A percentile compares a stretch with the other conserved stretches of the same genome.
Evolutionary conservation across 1,284 basidiomycete species (phyloP).

Genomic region (Apiotrichum laibachii): DNA sequence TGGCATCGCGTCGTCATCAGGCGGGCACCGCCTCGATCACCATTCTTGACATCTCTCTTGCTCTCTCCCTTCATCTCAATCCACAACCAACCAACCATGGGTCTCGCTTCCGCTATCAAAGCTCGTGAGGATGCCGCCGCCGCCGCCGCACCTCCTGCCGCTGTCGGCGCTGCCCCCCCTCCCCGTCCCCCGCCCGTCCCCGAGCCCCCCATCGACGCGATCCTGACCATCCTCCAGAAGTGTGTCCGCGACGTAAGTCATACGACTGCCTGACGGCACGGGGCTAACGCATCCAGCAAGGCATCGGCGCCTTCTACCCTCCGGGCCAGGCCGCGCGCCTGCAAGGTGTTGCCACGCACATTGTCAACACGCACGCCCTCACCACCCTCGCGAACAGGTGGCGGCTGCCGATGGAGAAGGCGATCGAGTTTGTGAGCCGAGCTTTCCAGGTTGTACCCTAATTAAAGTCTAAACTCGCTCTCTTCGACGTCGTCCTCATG

Average conservation of each 20-base stretch:
- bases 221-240: slow-evolving; percentile 28
- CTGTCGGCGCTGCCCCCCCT: background rate
- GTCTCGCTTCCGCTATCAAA: background rate
- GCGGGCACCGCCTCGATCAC: no score
- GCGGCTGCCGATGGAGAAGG: slow-evolving; percentile 52
- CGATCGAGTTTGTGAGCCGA: slow-evolving; percentile 36
- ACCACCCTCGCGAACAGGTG: slow-evolving; percentile 49
- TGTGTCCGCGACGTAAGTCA: slow-evolving; percentile 50
- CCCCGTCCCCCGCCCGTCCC: background rate
- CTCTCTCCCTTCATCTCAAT: background rate
- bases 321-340: slow-evolving; percentile 42
- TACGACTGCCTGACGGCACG: slow-evolving; percentile 3
- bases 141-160: background rate
- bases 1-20: no score
- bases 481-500: slow-evolving; percentile 50
- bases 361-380: slow-evolving; percentile 48
- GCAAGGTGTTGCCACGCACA: slow-evolving; percentile 49
- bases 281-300: slow-evolving; percentile 37
- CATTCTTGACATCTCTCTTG: no score
- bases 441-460: background rate
- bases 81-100: background rate
- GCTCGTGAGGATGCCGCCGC: background rate
- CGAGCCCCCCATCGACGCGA: background rate
- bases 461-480: slow-evolving; percentile 45
- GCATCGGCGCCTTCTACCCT: slow-evolving; percentile 53